These are phyloP conservation scores for Sporothrix humicola DNA, from an alignment of 2,329 filamentous ascomycete species.

Conservation along the genomic window DNA sequence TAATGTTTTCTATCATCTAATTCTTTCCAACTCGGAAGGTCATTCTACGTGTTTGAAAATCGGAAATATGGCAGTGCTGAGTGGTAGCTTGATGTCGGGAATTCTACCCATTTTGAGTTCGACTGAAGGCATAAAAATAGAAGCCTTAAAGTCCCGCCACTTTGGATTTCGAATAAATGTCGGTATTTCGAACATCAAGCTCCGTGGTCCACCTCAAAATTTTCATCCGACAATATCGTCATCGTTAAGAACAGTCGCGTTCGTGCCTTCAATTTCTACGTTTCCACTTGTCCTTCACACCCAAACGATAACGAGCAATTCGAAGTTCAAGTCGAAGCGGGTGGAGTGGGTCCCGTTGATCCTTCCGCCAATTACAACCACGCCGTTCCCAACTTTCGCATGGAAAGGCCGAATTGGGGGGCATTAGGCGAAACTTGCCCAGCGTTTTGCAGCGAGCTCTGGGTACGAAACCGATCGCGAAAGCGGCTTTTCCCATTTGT, in stretches of 20 bases:
- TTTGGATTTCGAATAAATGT: too few relatives aligned
- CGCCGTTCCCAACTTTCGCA: background rate
- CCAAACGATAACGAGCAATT: constrained; percentile 15
- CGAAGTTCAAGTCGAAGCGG: background rate
- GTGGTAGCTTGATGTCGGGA: too few relatives aligned
- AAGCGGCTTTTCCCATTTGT: background rate
- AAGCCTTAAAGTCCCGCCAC: too few relatives aligned
- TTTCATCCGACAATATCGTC: background rate
- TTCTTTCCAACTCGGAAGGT: too few relatives aligned
- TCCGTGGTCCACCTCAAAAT: background rate
- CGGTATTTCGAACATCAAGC: background rate
- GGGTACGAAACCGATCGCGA: constrained; percentile 16
- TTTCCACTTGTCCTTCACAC: background rate
- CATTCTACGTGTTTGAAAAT: too few relatives aligned
- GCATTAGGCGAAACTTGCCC: background rate
- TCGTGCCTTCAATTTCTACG: background rate
- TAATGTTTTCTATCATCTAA: too few relatives aligned
- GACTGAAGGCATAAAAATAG: background rate
- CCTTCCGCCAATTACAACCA: background rate
- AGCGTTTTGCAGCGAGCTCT: background rate
- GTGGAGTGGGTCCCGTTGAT: constrained; percentile 1
- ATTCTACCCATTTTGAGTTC: too few relatives aligned
- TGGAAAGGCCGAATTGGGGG: constrained; percentile 11
- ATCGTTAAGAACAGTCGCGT: background rate
- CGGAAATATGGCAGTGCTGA: too few relatives aligned